Base-by-base conservation (phyloP, 371 early-diverging fungal genomes). In the Sporodiniella umbellata region DNA sequence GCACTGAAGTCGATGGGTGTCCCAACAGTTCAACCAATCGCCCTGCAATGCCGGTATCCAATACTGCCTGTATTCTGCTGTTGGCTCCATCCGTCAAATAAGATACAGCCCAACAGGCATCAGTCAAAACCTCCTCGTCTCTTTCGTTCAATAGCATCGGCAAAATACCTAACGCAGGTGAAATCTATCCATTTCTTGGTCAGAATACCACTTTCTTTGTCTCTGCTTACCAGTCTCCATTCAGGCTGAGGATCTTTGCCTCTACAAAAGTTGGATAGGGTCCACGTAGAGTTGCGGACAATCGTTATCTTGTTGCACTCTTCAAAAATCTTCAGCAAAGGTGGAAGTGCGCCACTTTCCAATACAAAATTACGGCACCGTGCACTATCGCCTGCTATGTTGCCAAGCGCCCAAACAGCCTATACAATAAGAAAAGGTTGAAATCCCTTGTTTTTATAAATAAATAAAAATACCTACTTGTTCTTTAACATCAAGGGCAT, bases 401-500 rank as follows among this genome's bases (percentile, higher is more conserved):
- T 99, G 55, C 99, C 99, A 33, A 99, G 83, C 10, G 99, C 99
- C 99, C 99, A 99, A 33, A 99, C 98, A 46, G 96, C 96, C 86
- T 91, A 46, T n/a, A n/a, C n/a, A n/a, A n/a, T n/a, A n/a, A n/a
- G n/a, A n/a, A n/a, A n/a, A n/a, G n/a, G n/a, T n/a, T n/a, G n/a
- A n/a, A n/a, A n/a, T n/a, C n/a, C n/a, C n/a, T n/a, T n/a, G n/a
- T n/a, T n/a, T n/a, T n/a, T n/a, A n/a, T n/a, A n/a, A n/a, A n/a
- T n/a, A n/a, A n/a, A n/a, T n/a, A n/a, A n/a, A n/a, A n/a, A n/a
- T n/a, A n/a, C 45, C 64, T 78, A 88, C 87, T 80, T 99, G 99
- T 77, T 99, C 99, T 56, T 92, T 90, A 26, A 99, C 95, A 70
- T 95, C 97, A 26, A 86, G 75, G 51, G 86, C 88, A 23, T 78